These are phyloP conservation scores for Trametes elegans DNA, from an alignment of 768 basidiomycete species.

Conservation along the genomic window DNA sequence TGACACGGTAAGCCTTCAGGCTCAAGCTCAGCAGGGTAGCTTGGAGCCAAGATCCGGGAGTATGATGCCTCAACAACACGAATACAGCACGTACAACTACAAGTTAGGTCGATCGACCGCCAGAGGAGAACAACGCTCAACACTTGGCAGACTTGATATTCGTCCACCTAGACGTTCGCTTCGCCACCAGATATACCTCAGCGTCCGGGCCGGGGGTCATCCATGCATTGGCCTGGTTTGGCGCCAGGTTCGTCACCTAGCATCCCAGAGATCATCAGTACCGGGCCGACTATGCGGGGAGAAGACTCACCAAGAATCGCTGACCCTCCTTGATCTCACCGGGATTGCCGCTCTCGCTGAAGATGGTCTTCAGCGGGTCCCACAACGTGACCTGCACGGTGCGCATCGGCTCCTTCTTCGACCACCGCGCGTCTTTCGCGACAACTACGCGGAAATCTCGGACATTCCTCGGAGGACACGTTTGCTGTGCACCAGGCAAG, in stretches of 20 bases:
- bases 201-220: constrained; percentile 56
- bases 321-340: constrained; percentile 60
- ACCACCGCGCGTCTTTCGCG: constrained; percentile 59
- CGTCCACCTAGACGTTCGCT: constrained; percentile 64
- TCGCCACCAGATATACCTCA: constrained; percentile 69
- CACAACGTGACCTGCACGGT: constrained; percentile 80
- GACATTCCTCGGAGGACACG: constrained; percentile 73
- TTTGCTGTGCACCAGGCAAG: constrained; percentile 40
- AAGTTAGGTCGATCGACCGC: too few species aligned
- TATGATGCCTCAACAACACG: too few species aligned
- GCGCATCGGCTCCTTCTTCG: constrained; percentile 50
- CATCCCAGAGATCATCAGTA: background rate
- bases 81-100: background rate
- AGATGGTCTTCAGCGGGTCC: constrained; percentile 59
- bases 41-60: too few species aligned
- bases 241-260: constrained; percentile 69
- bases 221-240: constrained; percentile 70
- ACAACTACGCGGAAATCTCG: constrained; percentile 74
- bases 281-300: background rate
- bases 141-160: constrained; percentile 21
- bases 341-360: constrained; percentile 48
- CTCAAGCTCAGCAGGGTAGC: too few species aligned
- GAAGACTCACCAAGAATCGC: constrained; percentile 57
- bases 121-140: background rate
- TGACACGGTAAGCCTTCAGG: too few species aligned